phyloP scores from a whole-genome alignment of 1,139 yeast species.

The Pneumocystis sp. region DNA sequence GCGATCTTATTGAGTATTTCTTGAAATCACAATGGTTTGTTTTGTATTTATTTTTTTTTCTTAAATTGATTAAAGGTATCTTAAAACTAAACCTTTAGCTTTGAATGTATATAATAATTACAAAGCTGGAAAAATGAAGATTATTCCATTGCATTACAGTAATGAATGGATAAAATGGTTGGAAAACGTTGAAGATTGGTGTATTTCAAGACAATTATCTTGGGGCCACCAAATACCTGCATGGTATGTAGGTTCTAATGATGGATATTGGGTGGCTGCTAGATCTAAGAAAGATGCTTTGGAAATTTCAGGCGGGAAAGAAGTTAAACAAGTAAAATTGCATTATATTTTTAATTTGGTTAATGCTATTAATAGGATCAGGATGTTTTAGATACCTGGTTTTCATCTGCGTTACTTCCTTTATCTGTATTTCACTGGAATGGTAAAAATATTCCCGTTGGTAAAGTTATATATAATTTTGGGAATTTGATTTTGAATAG shows the following conservation, averaged over 20 bases:
- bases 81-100: slow-evolving; percentile 9
- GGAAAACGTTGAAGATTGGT: slow-evolving; percentile 11
- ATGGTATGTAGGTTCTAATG: slow-evolving; percentile 3
- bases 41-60: background rate
- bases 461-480: background rate
- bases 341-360: background rate
- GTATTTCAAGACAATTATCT: slow-evolving; percentile 11
- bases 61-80: background rate
- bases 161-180: slow-evolving; percentile 12
- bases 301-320: slow-evolving; percentile 3
- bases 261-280: slow-evolving; percentile 11
- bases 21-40: slow-evolving; percentile 12
- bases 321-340: slow-evolving; percentile 7
- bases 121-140: background rate
- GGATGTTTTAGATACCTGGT: slow-evolving; percentile 14
- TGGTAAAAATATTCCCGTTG: slow-evolving; percentile 1
- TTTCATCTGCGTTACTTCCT: slow-evolving; percentile 12
- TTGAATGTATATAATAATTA: slow-evolving; percentile 2
- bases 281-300: slow-evolving; percentile 2
- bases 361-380: background rate
- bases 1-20: slow-evolving; percentile 10
- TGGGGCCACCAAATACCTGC: slow-evolving; percentile 13
- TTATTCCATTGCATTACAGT: background rate
- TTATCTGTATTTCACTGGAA: slow-evolving; percentile 11
- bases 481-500: background rate